Base-by-base conservation (phyloP, 202 grass and related monocot species). In the Panicum virgatum region DNA sequence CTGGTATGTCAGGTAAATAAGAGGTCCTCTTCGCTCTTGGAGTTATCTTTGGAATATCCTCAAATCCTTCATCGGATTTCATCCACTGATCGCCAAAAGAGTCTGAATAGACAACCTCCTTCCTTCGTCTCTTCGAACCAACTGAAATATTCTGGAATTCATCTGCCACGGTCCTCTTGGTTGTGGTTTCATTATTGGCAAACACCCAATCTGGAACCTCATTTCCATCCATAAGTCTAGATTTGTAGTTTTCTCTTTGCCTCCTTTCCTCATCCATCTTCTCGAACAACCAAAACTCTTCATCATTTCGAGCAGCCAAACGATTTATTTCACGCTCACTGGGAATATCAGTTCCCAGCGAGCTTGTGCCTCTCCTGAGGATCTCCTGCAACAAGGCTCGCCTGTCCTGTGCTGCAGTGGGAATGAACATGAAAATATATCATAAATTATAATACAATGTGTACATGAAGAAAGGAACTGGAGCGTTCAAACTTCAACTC, bases 241-340 rank as follows among this genome's bases (percentile, higher is more conserved):
- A 88, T 76, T 88, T 90, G 50, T 97, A 97, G 69, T 86, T 94
- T 66, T 96, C 92, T 66, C 93, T 89, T 66, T 88, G 96, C 29
- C 96, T 85, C 76, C 96, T 98, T 53, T 98, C 96, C 81, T 98
- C 96, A 86, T 98, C 96, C 96, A 98, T 98, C 84, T 93, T 91
- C 85, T 98, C 96, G 84, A 98, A 98, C 84, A 98, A 80, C 96
- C 96, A 98, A 83, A 89, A 98, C 80, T 96, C 96, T 0, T 93
- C 87, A 70, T 98, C 96, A 14, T 51, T 91, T 75, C 96, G 87
- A 60, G 96, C 96, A 52, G 92, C 96, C 71, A 98, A 83, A 64
- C 92, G 96, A 61, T 98, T 98, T 90, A 96, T 98, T 70, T 98
- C 96, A 19, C 89, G 86, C 79, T 98, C 96, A 81, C 96, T 98